Percentiles rank a stretch among this genome's conserved stretches.
Conservation (phyloP, 305 asterid species). For the Rubia peregrina region DNA sequence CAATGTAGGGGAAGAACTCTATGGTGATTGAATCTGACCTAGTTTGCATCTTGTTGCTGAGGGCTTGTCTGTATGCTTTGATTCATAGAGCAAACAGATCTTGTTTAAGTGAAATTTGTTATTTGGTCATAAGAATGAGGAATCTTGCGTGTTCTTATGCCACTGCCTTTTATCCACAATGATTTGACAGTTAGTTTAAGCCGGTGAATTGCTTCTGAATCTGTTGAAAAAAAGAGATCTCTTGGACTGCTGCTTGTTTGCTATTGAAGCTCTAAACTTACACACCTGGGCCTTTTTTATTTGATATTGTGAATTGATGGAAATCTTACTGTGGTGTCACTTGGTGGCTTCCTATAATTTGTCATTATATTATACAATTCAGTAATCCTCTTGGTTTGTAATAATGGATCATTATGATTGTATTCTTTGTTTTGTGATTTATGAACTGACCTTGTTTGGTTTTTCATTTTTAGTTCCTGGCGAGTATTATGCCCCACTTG, state of each 20-base stretch:
- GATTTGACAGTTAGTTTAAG: background rate
- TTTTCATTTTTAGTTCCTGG: constrained; percentile 65
- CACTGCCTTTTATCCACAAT: background rate
- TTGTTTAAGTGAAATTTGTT: background rate
- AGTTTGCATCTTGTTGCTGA: background rate
- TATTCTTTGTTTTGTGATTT: constrained; percentile 3
- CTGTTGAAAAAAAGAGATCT: background rate
- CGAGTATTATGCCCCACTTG: constrained; percentile 81
- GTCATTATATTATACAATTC: no score
- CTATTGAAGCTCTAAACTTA: background rate
- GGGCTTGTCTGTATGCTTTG: background rate
- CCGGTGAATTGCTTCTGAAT: background rate
- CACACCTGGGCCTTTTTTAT: background rate
- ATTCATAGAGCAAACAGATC: background rate
- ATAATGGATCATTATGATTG: background rate
- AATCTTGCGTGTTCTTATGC: background rate
- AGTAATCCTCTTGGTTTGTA: background rate
- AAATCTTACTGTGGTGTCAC: background rate
- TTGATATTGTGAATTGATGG: background rate
- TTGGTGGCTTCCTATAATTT: background rate
- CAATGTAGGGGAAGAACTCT: background rate
- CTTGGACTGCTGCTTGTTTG: background rate
- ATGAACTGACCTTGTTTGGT: constrained; percentile 21
- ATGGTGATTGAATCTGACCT: background rate
- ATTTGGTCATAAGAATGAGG: background rate